Conservation (phyloP, 2,329 filamentous ascomycete species). For the Cercospora nicotianae region DNA sequence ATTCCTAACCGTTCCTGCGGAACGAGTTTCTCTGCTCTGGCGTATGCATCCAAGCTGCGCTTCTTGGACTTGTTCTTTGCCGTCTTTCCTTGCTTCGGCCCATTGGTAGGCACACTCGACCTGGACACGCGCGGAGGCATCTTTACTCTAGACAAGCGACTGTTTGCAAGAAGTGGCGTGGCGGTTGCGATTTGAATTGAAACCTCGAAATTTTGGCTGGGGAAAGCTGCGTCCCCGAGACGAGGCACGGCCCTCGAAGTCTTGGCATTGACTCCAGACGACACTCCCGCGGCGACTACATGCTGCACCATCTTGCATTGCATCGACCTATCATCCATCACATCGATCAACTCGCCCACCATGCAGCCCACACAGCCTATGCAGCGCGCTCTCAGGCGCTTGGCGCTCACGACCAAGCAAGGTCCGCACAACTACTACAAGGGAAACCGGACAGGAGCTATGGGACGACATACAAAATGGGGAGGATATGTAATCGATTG, state of each 20-base stretch:
- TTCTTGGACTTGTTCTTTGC: constrained; percentile 51
- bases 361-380: constrained; percentile 67
- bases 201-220: constrained; percentile 20
- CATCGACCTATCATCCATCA: background rate
- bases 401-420: constrained; percentile 86
- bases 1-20: constrained; percentile 57
- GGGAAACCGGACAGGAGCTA: constrained; percentile 83
- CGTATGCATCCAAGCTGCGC: constrained; percentile 61
- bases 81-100: constrained; percentile 36
- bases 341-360: constrained; percentile 7
- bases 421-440: constrained; percentile 96
- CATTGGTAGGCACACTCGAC: constrained; percentile 30
- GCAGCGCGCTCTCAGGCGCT: constrained; percentile 68
- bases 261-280: constrained; percentile 1
- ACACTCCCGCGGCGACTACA: constrained; percentile 17
- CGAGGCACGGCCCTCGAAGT: background rate
- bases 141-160: constrained; percentile 16
- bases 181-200: background rate
- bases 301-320: constrained; percentile 1
- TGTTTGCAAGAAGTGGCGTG: background rate
- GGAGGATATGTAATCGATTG: constrained; percentile 85
- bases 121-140: constrained; percentile 51
- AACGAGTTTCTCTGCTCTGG: constrained; percentile 60
- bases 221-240: constrained; percentile 10
- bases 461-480: constrained; percentile 79